Evolutionary conservation across 176 grass and related monocot species (phyloP).

Genomic region (Dendrocalamus sinicus): DNA sequence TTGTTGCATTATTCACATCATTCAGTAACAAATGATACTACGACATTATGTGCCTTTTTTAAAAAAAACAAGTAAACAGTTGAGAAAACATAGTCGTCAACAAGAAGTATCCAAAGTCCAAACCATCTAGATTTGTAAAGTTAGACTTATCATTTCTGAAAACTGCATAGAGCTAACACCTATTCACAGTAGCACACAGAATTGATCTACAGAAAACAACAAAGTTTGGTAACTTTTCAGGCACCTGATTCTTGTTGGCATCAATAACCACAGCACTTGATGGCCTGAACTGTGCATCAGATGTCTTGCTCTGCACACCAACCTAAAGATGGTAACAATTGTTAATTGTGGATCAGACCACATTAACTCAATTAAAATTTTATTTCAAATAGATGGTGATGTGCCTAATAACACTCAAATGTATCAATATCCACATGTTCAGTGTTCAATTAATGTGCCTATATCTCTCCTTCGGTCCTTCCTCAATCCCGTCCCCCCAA

Average conservation of each 20-base stretch:
- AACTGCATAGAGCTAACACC: background rate
- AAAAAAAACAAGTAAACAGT: background rate
- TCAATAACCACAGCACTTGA: conserved; percentile 78
- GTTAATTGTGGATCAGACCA: conserved; percentile 24
- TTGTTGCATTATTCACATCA: conserved; percentile 26
- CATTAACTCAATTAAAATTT: conserved; percentile 27
- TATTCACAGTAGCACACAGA: background rate
- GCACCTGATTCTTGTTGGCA: conserved; percentile 95
- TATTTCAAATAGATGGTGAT: conserved; percentile 17
- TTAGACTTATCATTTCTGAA: background rate
- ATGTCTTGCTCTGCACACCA: conserved; percentile 77
- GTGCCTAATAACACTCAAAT: conserved; percentile 20
- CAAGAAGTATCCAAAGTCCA: background rate
- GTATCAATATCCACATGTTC: conserved; percentile 1
- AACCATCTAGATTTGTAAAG: conserved; percentile 24
- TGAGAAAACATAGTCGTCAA: background rate
- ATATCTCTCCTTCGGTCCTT: background rate
- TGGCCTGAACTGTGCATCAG: conserved; percentile 75
- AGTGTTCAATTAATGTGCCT: background rate
- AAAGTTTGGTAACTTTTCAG: background rate
- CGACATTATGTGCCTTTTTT: background rate
- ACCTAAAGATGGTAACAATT: conserved; percentile 58
- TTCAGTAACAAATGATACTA: conserved; percentile 26
- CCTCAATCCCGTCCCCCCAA: background rate
- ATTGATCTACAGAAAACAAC: conserved; percentile 31